These are phyloP conservation scores for Alternaria incomplexa DNA, from an alignment of 2,329 filamentous ascomycete species.

Conservation along the genomic window DNA sequence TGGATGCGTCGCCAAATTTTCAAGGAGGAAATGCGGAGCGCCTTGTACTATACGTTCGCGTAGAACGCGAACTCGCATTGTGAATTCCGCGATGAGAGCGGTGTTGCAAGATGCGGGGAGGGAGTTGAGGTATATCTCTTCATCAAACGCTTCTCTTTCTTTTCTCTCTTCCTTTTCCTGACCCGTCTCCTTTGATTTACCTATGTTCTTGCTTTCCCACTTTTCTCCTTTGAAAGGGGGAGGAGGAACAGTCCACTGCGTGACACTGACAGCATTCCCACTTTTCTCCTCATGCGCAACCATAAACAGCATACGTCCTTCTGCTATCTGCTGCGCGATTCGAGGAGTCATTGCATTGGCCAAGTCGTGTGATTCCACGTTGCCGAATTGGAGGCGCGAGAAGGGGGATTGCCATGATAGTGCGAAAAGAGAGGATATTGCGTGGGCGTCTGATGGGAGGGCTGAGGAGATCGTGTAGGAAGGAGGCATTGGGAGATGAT, in stretches of 20 bases:
- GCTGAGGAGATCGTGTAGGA: not conserved
- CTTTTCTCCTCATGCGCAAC: constrained; percentile 18
- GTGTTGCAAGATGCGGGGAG: constrained; percentile 35
- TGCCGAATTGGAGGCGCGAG: constrained; percentile 33
- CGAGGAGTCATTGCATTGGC: constrained; percentile 27
- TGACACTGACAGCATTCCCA: constrained; percentile 25
- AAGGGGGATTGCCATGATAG: constrained; percentile 37
- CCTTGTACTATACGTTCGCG: constrained; percentile 16
- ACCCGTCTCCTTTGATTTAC: constrained; percentile 14
- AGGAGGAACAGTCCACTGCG: constrained; percentile 33
- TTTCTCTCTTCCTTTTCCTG: constrained; percentile 27
- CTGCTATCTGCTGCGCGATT: constrained; percentile 26
- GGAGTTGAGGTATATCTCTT: constrained; percentile 25
- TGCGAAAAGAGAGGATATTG: constrained; percentile 33
- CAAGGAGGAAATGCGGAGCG: constrained; percentile 25
- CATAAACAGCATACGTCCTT: constrained; percentile 9
- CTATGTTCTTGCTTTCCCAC: constrained; percentile 22
- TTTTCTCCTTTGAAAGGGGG: not conserved
- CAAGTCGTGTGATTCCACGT: constrained; percentile 22
- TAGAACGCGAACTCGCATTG: not conserved
- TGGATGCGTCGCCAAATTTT: constrained; percentile 38
- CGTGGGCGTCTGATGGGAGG: not conserved
- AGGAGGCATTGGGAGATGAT: not conserved
- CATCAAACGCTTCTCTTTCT: constrained; percentile 31
- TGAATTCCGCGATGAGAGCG: constrained; percentile 33